Percentiles rank a stretch among this genome's conserved stretches.
Evolutionary conservation across 2,329 filamentous ascomycete genomes (phyloP).

Genomic region (Diaporthe citri): DNA sequence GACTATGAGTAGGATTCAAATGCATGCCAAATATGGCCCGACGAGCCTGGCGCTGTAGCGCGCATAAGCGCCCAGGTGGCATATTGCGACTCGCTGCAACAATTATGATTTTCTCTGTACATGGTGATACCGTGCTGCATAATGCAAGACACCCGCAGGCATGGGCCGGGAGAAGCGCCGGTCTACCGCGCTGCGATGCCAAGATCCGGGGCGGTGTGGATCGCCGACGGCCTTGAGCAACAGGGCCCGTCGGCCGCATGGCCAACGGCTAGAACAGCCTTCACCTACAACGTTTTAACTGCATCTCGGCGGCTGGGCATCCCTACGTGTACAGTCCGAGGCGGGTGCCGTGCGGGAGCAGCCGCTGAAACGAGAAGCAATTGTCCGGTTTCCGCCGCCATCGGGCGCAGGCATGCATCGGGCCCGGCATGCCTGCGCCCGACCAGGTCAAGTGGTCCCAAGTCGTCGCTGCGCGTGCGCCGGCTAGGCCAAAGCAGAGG

Average conservation of each 20-base stretch:
- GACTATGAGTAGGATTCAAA: neutral
- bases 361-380: constrained; percentile 14
- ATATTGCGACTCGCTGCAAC: neutral
- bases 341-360: neutral
- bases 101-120: neutral
- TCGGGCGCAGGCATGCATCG: neutral
- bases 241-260: constrained; percentile 20
- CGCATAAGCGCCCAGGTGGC: constrained; percentile 14
- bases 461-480: neutral
- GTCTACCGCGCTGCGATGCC: constrained; percentile 13
- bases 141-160: constrained; percentile 17
- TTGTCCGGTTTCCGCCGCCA: constrained; percentile 14
- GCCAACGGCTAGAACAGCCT: constrained; percentile 7
- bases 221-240: constrained; percentile 7
- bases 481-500: constrained; percentile 11
- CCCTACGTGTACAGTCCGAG: neutral
- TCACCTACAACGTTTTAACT: neutral
- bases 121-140: neutral
- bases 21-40: neutral
- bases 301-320: constrained; percentile 11
- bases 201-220: constrained; percentile 24
- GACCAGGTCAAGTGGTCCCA: neutral
- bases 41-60: constrained; percentile 1
- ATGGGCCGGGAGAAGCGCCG: constrained; percentile 12
- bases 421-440: neutral